phyloP scores from a whole-genome alignment of 306 rosid genomes.

The Cucurbita moschata region DNA sequence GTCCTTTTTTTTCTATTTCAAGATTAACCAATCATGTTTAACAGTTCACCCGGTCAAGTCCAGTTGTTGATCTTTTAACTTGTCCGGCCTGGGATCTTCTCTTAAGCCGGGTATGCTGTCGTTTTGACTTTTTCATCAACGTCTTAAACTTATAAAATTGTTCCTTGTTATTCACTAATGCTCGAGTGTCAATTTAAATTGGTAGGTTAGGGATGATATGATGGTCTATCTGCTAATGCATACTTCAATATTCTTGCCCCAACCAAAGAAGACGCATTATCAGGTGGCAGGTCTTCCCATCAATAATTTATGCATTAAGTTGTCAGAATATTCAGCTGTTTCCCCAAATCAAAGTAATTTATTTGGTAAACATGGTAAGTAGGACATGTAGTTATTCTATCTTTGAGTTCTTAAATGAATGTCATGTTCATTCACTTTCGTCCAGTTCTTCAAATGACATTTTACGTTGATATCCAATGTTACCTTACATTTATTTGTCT shows the following conservation, averaged over 20 bases:
- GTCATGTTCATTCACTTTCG: neutral
- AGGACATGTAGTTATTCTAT: neutral
- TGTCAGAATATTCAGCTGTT: constrained; percentile 9
- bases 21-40: constrained; percentile 8
- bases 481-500: neutral
- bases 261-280: constrained; percentile 26
- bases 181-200: neutral
- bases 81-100: constrained; percentile 52
- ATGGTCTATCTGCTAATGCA: constrained; percentile 39
- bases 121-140: neutral
- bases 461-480: neutral
- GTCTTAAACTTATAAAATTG: neutral
- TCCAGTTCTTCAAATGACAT: neutral
- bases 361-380: constrained; percentile 23
- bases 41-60: constrained; percentile 37
- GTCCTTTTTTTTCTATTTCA: neutral
- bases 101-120: constrained; percentile 53
- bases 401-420: neutral
- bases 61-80: constrained; percentile 36
- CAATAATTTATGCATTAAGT: constrained; percentile 22
- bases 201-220: constrained; percentile 52
- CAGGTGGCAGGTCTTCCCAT: constrained; percentile 67
- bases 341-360: constrained; percentile 10
- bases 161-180: neutral
- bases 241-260: constrained; percentile 50